Percentiles rank a stretch among this genome's conserved stretches.
phyloP scores from a whole-genome alignment of 208 protist genomes.

The Acanthamoeba triangularis region DNA sequence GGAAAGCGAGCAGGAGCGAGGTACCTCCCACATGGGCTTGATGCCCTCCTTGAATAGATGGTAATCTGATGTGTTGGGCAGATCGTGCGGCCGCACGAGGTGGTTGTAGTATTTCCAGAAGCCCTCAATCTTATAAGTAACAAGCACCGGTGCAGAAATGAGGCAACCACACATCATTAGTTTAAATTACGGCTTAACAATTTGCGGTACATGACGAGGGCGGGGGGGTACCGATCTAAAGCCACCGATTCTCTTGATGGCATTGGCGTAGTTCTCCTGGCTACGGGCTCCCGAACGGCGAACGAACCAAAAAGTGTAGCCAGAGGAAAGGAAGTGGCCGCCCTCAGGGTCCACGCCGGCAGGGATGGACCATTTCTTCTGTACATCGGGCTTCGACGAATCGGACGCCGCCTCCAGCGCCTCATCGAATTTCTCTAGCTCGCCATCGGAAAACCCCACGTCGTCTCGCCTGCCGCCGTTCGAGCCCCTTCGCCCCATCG shows the following conservation, averaged over 20 bases:
- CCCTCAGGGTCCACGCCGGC: conserved; percentile 44
- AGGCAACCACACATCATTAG: background rate
- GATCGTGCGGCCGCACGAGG: conserved; percentile 88
- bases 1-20: too few relatives aligned
- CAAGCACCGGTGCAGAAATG: background rate
- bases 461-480: background rate
- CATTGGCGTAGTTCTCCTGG: conserved; percentile 68
- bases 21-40: conserved; percentile 92
- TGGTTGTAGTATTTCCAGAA: conserved; percentile 91
- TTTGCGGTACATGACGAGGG: too few relatives aligned
- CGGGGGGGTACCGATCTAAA: conserved; percentile 28
- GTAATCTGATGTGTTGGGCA: conserved; percentile 88
- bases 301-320: conserved; percentile 75
- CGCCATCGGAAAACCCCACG: conserved; percentile 1
- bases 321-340: conserved; percentile 18
- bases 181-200: too few relatives aligned
- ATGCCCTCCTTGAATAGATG: conserved; percentile 92
- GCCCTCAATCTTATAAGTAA: conserved; percentile 83
- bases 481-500: background rate
- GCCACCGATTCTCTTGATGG: conserved; percentile 66
- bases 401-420: conserved; percentile 34
- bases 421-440: conserved; percentile 52
- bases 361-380: conserved; percentile 65
- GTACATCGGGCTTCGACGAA: conserved; percentile 65
- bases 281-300: conserved; percentile 60